Percentiles rank a stretch among this genome's conserved stretches.
phyloP scores from a whole-genome alignment of 768 basidiomycete species.

The Trametopsis cervina region DNA sequence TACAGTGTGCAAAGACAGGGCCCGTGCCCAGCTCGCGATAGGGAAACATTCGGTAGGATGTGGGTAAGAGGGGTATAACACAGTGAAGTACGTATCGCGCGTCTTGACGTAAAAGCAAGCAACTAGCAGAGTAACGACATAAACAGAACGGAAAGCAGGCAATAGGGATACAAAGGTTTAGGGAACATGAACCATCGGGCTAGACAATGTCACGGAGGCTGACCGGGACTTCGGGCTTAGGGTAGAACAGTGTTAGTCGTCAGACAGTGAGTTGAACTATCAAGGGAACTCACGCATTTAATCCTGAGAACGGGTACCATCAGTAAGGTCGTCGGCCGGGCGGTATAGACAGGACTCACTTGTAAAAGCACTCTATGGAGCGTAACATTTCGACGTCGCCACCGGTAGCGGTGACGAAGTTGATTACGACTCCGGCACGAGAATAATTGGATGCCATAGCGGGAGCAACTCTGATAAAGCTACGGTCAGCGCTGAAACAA shows the following conservation, averaged over 20 bases:
- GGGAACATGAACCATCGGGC: conserved; percentile 38
- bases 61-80: conserved; percentile 61
- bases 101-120: conserved; percentile 44
- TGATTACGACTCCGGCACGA: conserved; percentile 88
- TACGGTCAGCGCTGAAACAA: conserved; percentile 7
- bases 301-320: conserved; percentile 17
- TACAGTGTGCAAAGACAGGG: conserved; percentile 56
- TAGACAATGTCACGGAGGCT: conserved; percentile 80
- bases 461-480: conserved; percentile 61
- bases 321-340: conserved; percentile 3
- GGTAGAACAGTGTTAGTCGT: conserved; percentile 10
- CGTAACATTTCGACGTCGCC: conserved; percentile 98
- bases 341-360: conserved; percentile 40
- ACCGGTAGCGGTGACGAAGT: conserved; percentile 95
- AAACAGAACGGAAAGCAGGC: conserved; percentile 26
- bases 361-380: conserved; percentile 98
- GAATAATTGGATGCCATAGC: conserved; percentile 81
- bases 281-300: conserved; percentile 69
- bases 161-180: conserved; percentile 73
- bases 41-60: conserved; percentile 53
- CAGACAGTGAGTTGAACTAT: background rate
- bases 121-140: conserved; percentile 25
- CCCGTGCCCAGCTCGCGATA: conserved; percentile 41
- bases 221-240: conserved; percentile 84
- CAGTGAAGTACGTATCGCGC: conserved; percentile 40